phyloP scores from a whole-genome alignment of 1,284 basidiomycete genomes.

The Acaromyces ingoldii region DNA sequence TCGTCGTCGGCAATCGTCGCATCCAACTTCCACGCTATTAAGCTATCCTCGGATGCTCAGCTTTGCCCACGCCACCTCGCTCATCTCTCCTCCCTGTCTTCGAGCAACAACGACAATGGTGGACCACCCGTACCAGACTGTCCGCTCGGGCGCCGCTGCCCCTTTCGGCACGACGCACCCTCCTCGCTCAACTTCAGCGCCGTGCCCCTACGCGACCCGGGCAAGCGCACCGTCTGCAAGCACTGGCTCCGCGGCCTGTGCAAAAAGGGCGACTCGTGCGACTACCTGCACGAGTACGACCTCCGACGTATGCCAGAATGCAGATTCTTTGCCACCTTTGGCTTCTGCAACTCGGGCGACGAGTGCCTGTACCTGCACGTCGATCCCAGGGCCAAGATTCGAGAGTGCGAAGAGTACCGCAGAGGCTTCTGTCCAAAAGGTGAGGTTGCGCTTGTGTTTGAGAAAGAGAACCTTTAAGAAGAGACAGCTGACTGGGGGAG shows the following conservation, averaged over 20 bases:
- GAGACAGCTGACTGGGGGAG: no score
- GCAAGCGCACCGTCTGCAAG: slow-evolving; percentile 77
- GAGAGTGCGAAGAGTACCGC: slow-evolving; percentile 89
- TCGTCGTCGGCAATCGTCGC: background rate
- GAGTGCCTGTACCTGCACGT: slow-evolving; percentile 98
- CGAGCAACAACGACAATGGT: no score
- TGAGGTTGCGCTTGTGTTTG: slow-evolving; percentile 9
- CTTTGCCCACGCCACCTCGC: slow-evolving; percentile 11
- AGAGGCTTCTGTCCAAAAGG: slow-evolving; percentile 74
- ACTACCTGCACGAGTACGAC: slow-evolving; percentile 99
- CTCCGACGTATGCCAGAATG: slow-evolving; percentile 98
- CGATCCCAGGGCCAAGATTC: slow-evolving; percentile 72
- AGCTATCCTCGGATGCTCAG: slow-evolving; percentile 11
- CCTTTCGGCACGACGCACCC: slow-evolving; percentile 79
- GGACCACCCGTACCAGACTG: no score
- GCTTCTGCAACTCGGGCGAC: slow-evolving; percentile 95
- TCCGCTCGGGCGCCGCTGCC: slow-evolving; percentile 80
- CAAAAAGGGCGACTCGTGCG: slow-evolving; percentile 96
- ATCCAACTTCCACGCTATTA: background rate
- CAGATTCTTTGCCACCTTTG: slow-evolving; percentile 97
- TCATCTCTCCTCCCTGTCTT: slow-evolving; percentile 4
- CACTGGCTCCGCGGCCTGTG: slow-evolving; percentile 97
- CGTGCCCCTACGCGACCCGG: slow-evolving; percentile 43
- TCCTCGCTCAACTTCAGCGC: slow-evolving; percentile 81
- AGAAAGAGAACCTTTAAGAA: no score